Percentiles rank a stretch among this genome's conserved stretches.
Conservation (phyloP, 768 basidiomycete genomes). For the Mycena indigotica region DNA sequence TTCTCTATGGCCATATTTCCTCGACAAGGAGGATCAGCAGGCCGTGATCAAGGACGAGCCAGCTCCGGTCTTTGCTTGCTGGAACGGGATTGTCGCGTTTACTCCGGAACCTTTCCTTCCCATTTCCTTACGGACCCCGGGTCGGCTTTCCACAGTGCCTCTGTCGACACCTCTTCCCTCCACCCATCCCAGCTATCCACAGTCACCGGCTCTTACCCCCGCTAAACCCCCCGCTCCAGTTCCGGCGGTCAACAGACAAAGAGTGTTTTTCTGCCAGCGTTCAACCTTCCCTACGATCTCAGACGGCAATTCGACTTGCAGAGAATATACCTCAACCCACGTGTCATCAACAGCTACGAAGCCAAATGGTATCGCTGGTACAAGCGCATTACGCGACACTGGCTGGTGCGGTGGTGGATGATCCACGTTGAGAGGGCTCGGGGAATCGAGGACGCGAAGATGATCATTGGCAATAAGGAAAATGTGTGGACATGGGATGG, state of each 20-base stretch:
- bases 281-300: constrained; percentile 45
- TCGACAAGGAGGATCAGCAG: constrained; percentile 37
- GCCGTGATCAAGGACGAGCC: constrained; percentile 41
- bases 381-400: constrained; percentile 42
- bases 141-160: constrained; percentile 33
- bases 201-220: constrained; percentile 24
- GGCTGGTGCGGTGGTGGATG: constrained; percentile 45
- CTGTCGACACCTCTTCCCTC: constrained; percentile 29
- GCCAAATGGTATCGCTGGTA: constrained; percentile 38
- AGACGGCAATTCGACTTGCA: constrained; percentile 40
- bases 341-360: constrained; percentile 39
- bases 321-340: constrained; percentile 40
- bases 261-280: constrained; percentile 41
- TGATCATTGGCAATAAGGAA: constrained; percentile 39
- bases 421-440: constrained; percentile 28
- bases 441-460: constrained; percentile 36
- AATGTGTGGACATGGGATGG: constrained; percentile 37
- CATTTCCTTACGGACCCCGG: constrained; percentile 33
- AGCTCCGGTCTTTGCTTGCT: constrained; percentile 47
- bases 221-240: constrained; percentile 34
- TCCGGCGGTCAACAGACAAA: constrained; percentile 30
- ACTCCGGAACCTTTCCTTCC: constrained; percentile 44
- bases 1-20: constrained; percentile 43
- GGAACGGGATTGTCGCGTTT: constrained; percentile 49
- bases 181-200: constrained; percentile 31